A percentile compares a stretch with the other conserved stretches of the same genome.
Conservation (phyloP, 495 filamentous ascomycete genomes). For the Aspergillus steynii region DNA sequence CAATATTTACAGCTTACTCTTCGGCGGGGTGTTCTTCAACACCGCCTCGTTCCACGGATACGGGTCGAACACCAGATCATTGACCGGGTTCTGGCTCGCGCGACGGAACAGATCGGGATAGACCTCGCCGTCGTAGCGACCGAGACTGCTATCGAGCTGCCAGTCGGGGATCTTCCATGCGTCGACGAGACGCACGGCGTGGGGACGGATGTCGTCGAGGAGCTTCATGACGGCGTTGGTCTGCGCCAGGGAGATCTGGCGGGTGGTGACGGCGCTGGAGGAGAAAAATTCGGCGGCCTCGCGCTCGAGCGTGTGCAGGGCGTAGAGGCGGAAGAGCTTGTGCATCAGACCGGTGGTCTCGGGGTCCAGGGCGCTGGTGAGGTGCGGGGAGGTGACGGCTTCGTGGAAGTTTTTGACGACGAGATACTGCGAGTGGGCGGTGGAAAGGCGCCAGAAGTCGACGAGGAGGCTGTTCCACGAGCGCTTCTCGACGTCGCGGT, state of each 20-base stretch:
- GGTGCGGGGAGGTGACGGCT: conserved; percentile 53
- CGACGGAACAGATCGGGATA: conserved; percentile 69
- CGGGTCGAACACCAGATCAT: conserved; percentile 64
- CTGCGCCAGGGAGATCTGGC: conserved; percentile 63
- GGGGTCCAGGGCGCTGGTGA: conserved; percentile 47
- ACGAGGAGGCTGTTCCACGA: conserved; percentile 72
- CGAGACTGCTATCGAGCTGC: conserved; percentile 65
- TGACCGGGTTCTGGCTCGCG: conserved; percentile 67
- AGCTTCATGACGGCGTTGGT: conserved; percentile 63
- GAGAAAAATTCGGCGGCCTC: conserved; percentile 68
- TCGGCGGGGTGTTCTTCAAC: conserved; percentile 50
- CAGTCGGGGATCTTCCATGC: conserved; percentile 70
- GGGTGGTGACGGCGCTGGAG: conserved; percentile 59
- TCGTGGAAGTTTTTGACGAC: conserved; percentile 72
- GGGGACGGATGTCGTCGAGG: conserved; percentile 65
- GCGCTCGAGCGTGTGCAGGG: conserved; percentile 64
- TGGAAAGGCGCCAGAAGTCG: conserved; percentile 70
- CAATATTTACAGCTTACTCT: conserved; percentile 41
- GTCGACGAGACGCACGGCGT: conserved; percentile 66
- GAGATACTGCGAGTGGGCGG: conserved; percentile 68
- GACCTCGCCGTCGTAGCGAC: conserved; percentile 64
- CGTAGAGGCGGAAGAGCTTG: conserved; percentile 65
- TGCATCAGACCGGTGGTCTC: conserved; percentile 55
- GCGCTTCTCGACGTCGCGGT: conserved; percentile 66
- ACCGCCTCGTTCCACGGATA: conserved; percentile 62